Evolutionary conservation across 164 flowering plant genomes (phyloP).

Genomic region (Annona squamosa): DNA sequence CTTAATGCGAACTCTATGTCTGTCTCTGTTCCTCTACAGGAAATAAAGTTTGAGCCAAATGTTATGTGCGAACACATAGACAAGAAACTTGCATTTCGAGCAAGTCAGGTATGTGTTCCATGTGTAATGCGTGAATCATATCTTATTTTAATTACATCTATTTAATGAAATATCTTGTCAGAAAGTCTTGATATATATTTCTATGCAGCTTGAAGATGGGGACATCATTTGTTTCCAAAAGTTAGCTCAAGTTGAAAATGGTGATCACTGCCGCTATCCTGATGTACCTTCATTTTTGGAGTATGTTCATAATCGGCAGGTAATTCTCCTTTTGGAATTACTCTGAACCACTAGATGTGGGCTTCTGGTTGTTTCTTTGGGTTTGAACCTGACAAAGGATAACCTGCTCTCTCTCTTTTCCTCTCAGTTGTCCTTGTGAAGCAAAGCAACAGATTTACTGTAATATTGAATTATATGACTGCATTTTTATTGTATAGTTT

Average conservation of each 20-base stretch:
- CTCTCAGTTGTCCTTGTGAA: too few relatives aligned
- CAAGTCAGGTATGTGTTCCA: constrained; percentile 56
- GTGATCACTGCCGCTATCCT: constrained; percentile 54
- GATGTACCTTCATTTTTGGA: constrained; percentile 85
- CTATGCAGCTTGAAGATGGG: constrained; percentile 86
- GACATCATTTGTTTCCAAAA: constrained; percentile 92
- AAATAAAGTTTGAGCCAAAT: constrained; percentile 89
- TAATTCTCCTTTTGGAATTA: constrained; percentile 16
- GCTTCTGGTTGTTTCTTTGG: not conserved
- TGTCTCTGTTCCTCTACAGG: constrained; percentile 35
- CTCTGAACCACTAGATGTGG: not conserved
- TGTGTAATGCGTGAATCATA: not conserved
- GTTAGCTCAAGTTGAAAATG: constrained; percentile 32
- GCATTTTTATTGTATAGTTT: too few relatives aligned
- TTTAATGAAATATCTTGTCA: not conserved
- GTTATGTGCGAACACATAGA: constrained; percentile 93
- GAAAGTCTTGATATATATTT: not conserved
- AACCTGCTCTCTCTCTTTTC: not conserved
- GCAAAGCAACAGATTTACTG: too few relatives aligned
- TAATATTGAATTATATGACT: too few relatives aligned
- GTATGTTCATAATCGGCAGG: constrained; percentile 97
- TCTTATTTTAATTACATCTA: not conserved
- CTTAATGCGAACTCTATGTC: not conserved
- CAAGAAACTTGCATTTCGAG: constrained; percentile 60
- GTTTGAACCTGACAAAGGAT: not conserved